Evolutionary conservation across 2,329 filamentous ascomycete species (phyloP).

Genomic region (Thielaviopsis punctulata): DNA sequence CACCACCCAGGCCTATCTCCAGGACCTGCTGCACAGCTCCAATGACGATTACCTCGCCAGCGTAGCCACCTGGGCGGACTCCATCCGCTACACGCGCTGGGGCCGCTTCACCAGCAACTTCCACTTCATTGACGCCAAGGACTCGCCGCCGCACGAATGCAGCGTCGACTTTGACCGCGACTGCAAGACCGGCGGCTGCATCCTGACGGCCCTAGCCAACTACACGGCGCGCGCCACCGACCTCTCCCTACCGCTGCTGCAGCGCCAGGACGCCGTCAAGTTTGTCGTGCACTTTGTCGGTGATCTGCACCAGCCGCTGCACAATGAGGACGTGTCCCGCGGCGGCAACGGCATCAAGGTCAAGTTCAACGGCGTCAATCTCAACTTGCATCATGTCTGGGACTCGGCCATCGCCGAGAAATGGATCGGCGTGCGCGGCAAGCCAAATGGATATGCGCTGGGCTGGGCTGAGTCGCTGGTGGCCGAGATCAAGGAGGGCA

Average conservation of each 20-base stretch:
- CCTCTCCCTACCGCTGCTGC: conserved; percentile 24
- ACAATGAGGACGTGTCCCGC: conserved; percentile 43
- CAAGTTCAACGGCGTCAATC: conserved; percentile 34
- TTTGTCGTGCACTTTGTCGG: conserved; percentile 53
- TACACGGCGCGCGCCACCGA: conserved; percentile 41
- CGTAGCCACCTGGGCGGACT: conserved; percentile 52
- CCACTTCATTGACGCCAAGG: conserved; percentile 54
- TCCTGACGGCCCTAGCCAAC: conserved; percentile 42
- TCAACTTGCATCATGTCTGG: conserved; percentile 60
- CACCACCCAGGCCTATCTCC: conserved; percentile 37
- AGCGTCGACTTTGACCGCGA: conserved; percentile 41
- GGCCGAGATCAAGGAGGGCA: conserved; percentile 35
- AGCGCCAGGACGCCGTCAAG: conserved; percentile 42
- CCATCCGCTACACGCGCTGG: conserved; percentile 45
- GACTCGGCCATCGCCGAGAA: conserved; percentile 53
- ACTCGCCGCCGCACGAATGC: conserved; percentile 40
- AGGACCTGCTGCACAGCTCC: conserved; percentile 36
- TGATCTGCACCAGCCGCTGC: conserved; percentile 53
- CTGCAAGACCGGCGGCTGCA: conserved; percentile 44
- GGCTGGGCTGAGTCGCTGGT: conserved; percentile 41
- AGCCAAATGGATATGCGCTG: conserved; percentile 32
- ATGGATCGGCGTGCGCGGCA: conserved; percentile 37
- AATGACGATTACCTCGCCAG: conserved; percentile 41
- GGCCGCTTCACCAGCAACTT: conserved; percentile 44
- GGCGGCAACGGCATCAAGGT: conserved; percentile 56